Conservation (phyloP, 148 eudicot genomes). For the Simmondsia chinensis region DNA sequence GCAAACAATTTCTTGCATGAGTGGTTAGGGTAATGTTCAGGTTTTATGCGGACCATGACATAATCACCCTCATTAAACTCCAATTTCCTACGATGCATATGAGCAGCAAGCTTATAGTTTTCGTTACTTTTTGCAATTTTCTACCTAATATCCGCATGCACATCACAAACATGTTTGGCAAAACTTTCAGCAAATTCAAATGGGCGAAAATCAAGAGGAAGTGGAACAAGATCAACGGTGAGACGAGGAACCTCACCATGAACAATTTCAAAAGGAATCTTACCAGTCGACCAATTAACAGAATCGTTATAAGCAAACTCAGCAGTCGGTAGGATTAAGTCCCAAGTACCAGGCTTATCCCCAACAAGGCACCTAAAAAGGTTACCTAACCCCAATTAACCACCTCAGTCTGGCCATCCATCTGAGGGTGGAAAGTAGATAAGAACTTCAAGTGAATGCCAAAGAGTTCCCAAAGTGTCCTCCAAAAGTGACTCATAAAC, state of each 20-base stretch:
- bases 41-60: neutral
- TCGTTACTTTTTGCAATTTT: neutral
- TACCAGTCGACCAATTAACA: neutral
- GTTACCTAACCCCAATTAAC: neutral
- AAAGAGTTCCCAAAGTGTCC: neutral
- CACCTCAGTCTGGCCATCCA: neutral
- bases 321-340: neutral
- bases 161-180: neutral
- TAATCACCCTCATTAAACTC: too few relatives aligned
- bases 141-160: neutral
- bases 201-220: neutral
- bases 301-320: neutral
- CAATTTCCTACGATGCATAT: neutral
- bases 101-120: neutral
- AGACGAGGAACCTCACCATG: neutral
- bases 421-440: neutral
- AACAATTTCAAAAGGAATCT: conserved; percentile 1
- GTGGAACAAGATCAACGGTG: neutral
- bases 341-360: neutral
- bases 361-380: neutral
- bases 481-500: neutral
- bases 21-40: neutral
- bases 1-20: neutral
- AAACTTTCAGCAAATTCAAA: conserved; percentile 2
- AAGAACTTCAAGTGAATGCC: neutral